Percentiles rank a stretch among this genome's conserved stretches.
phyloP scores from a whole-genome alignment of 768 basidiomycete species.

The Dictyophora rubrovolvata region DNA sequence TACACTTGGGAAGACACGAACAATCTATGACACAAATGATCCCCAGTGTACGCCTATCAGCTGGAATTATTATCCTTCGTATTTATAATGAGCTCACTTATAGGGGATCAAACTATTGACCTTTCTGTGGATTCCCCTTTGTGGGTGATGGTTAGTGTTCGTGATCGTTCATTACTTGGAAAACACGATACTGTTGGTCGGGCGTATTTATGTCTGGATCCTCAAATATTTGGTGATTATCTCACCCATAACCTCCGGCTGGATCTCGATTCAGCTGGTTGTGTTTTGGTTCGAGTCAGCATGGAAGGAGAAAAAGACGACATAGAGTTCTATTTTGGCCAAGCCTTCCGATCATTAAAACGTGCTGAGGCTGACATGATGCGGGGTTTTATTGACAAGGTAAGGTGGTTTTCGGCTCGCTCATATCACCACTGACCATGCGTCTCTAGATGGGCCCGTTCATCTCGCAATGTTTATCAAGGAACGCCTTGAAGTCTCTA shows the following conservation, averaged over 20 bases:
- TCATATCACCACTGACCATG: background rate
- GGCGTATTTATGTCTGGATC: constrained; percentile 87
- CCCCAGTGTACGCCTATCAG: constrained; percentile 66
- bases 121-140: constrained; percentile 87
- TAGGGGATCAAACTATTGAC: constrained; percentile 97
- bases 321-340: constrained; percentile 93
- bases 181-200: constrained; percentile 91
- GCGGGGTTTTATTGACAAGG: constrained; percentile 95
- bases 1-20: constrained; percentile 87
- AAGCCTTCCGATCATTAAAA: constrained; percentile 89
- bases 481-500: constrained; percentile 63
- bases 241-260: constrained; percentile 88
- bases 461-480: constrained; percentile 78
- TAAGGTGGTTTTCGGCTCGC: constrained; percentile 21
- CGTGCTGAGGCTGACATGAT: constrained; percentile 93
- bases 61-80: background rate
- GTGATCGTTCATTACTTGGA: constrained; percentile 81
- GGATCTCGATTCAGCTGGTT: constrained; percentile 78
- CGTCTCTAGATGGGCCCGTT: constrained; percentile 78
- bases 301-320: constrained; percentile 99
- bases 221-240: constrained; percentile 78
- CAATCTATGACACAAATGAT: constrained; percentile 81
- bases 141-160: constrained; percentile 94
- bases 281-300: constrained; percentile 78
- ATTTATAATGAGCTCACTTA: background rate